Evolutionary conservation across 2,329 filamentous ascomycete species (phyloP).

Genomic region (Colletotrichum limetticola): DNA sequence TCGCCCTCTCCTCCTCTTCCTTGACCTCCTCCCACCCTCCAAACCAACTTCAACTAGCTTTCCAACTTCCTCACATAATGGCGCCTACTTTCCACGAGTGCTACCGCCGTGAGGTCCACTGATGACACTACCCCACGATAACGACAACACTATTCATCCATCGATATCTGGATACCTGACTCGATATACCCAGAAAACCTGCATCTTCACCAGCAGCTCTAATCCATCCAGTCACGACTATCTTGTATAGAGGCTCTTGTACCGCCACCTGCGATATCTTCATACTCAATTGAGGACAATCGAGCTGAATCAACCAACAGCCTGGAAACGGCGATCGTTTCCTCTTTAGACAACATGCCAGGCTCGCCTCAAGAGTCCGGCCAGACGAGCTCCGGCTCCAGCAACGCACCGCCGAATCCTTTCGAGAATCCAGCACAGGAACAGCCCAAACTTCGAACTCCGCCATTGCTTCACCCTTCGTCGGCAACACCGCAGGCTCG

Average conservation of each 20-base stretch:
- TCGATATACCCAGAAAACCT: neutral
- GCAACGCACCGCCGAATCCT: neutral
- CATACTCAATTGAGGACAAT: neutral
- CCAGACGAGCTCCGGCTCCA: slow-evolving; percentile 23
- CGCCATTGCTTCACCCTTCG: slow-evolving; percentile 20
- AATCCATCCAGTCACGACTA: neutral
- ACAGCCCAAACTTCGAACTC: slow-evolving; percentile 19
- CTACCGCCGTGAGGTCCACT: slow-evolving; percentile 30
- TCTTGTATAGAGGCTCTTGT: neutral
- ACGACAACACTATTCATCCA: neutral
- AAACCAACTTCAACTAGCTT: slow-evolving; percentile 1
- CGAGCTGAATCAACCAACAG: neutral
- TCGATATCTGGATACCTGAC: neutral
- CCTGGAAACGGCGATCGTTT: slow-evolving; percentile 16
- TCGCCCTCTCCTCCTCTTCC: slow-evolving; percentile 3
- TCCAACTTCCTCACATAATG: slow-evolving; percentile 15
- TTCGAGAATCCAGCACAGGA: slow-evolving; percentile 9
- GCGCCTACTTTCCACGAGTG: slow-evolving; percentile 20
- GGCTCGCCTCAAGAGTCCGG: slow-evolving; percentile 10
- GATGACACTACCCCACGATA: neutral
- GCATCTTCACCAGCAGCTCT: slow-evolving; percentile 1
- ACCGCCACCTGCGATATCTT: neutral
- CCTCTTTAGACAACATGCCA: slow-evolving; percentile 19
- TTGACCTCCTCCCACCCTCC: neutral
- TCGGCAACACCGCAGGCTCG: slow-evolving; percentile 24